phyloP scores from a whole-genome alignment of 768 basidiomycete species.

The Suillus subaureus region DNA sequence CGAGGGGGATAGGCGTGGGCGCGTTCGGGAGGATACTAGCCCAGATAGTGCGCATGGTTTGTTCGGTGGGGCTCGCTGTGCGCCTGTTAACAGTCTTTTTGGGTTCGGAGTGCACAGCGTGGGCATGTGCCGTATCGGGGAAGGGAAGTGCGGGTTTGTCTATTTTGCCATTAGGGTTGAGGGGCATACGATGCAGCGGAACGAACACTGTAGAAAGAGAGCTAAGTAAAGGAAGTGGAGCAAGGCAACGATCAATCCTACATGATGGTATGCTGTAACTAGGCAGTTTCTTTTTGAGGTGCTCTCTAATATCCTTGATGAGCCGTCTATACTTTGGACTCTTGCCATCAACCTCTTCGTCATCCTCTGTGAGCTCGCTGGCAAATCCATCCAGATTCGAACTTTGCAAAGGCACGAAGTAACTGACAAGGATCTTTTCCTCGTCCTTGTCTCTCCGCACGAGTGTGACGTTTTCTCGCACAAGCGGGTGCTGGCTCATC shows the following conservation, averaged over 20 bases:
- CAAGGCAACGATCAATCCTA: conserved; percentile 42
- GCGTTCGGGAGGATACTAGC: conserved; percentile 75
- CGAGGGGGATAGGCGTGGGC: conserved; percentile 74
- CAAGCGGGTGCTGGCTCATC: conserved; percentile 87
- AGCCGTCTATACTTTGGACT: conserved; percentile 83
- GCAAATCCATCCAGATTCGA: conserved; percentile 66
- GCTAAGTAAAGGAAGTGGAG: conserved; percentile 1
- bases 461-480: conserved; percentile 96
- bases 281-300: conserved; percentile 95
- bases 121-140: conserved; percentile 86
- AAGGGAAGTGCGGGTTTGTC: conserved; percentile 98
- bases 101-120: conserved; percentile 45
- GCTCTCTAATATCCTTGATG: conserved; percentile 92
- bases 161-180: conserved; percentile 99
- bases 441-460: conserved; percentile 98
- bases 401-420: conserved; percentile 88
- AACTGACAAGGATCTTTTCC: conserved; percentile 97
- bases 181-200: conserved; percentile 91
- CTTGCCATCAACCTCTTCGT: conserved; percentile 59
- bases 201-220: conserved; percentile 73
- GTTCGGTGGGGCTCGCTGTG: conserved; percentile 67
- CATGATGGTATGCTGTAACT: conserved; percentile 91
- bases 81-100: conserved; percentile 31
- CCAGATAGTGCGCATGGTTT: conserved; percentile 87
- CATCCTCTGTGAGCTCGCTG: conserved; percentile 57